phyloP scores from a whole-genome alignment of 495 filamentous ascomycete species.

The Tuber aestivum region DNA sequence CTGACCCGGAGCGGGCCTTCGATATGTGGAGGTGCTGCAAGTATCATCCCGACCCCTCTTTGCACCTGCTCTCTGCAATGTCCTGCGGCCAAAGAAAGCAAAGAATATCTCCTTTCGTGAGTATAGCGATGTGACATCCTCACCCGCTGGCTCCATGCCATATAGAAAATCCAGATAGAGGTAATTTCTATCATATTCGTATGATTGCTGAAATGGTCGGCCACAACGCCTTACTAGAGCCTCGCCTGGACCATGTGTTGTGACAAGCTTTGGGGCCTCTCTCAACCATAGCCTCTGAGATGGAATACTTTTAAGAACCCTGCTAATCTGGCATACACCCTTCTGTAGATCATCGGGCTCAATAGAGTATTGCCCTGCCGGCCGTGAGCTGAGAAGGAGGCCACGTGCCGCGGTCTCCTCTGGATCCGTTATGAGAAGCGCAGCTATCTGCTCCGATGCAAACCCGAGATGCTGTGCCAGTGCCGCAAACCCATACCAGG shows the following conservation, averaged over 20 bases:
- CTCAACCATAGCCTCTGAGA: neutral
- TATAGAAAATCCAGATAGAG: conserved; percentile 6
- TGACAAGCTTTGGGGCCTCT: neutral
- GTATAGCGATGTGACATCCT: conserved; percentile 12
- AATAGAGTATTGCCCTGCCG: neutral
- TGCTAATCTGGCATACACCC: neutral
- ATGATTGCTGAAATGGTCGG: conserved; percentile 9
- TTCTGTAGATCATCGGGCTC: neutral
- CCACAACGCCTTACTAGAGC: conserved; percentile 2
- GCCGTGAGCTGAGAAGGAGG: conserved; percentile 1
- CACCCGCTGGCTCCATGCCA: too few species aligned
- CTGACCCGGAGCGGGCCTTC: neutral
- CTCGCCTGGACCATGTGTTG: neutral
- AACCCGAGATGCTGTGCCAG: conserved; percentile 10
- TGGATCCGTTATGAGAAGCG: neutral
- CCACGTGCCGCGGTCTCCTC: conserved; percentile 2
- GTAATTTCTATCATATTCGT: conserved; percentile 12
- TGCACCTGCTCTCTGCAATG: neutral
- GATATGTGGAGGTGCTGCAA: too few species aligned
- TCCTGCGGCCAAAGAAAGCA: conserved; percentile 12
- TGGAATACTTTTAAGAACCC: neutral
- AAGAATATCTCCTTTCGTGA: conserved; percentile 9
- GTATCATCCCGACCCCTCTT: neutral
- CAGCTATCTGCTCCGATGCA: conserved; percentile 1
- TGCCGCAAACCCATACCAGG: conserved; percentile 8